Percentiles rank a stretch among this genome's conserved stretches.
These are phyloP conservation scores for Orbilia oligospora DNA, from an alignment of 2,329 filamentous ascomycete genomes.

Conservation along the genomic window DNA sequence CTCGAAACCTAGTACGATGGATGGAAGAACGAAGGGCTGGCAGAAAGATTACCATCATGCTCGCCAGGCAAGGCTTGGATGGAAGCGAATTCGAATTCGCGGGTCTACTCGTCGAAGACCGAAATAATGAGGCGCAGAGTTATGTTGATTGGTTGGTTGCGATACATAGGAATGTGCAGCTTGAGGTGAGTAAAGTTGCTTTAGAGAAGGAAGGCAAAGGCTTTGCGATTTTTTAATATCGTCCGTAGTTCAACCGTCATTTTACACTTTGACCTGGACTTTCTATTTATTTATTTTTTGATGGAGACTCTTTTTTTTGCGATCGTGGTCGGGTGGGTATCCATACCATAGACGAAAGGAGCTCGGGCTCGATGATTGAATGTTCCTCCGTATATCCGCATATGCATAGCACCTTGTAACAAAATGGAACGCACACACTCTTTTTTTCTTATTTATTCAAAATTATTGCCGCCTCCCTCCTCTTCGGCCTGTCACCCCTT, in stretches of 20 bases:
- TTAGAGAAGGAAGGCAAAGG: conserved; percentile 43
- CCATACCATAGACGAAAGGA: background rate
- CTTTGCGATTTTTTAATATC: conserved; percentile 47
- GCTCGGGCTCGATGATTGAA: conserved; percentile 22
- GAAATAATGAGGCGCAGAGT: conserved; percentile 97
- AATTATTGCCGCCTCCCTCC: too few species aligned
- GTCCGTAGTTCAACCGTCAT: conserved; percentile 16
- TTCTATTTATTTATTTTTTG: conserved; percentile 13
- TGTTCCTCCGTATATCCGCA: conserved; percentile 16
- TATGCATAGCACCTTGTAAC: background rate
- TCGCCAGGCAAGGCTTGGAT: conserved; percentile 92
- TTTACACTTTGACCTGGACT: conserved; percentile 10
- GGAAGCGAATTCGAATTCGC: conserved; percentile 98
- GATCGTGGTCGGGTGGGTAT: conserved; percentile 4
- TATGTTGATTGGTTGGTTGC: conserved; percentile 99
- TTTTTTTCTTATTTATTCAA: conserved; percentile 10
- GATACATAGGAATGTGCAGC: conserved; percentile 90
- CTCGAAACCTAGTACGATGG: conserved; percentile 92
- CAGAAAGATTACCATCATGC: conserved; percentile 88
- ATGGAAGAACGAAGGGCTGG: conserved; percentile 83
- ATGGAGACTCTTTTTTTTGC: background rate
- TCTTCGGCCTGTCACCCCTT: background rate
- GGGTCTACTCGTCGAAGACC: conserved; percentile 88
- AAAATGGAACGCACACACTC: conserved; percentile 41
- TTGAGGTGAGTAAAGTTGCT: conserved; percentile 76